A percentile compares a stretch with the other conserved stretches of the same genome.
Conservation (phyloP, 352 stramenopile species). For the Pythium insidiosum region DNA sequence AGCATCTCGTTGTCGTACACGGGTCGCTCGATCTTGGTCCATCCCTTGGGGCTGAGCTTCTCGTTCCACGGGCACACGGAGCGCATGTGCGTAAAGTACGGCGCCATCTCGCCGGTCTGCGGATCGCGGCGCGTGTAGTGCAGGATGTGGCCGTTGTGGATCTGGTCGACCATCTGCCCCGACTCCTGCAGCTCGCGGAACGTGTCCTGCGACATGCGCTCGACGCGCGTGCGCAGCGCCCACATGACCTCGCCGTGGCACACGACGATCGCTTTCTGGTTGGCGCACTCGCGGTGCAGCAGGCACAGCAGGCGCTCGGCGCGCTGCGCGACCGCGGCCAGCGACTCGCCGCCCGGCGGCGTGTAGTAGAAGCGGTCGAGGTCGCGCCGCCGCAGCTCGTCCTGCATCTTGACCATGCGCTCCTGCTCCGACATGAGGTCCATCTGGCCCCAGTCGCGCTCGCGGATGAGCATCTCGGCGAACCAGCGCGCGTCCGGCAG, state of each 20-base stretch:
- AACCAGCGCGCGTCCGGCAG: constrained; percentile 76
- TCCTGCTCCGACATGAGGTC: constrained; percentile 87
- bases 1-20: constrained; percentile 88
- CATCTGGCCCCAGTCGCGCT: constrained; percentile 87
- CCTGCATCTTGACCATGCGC: constrained; percentile 82
- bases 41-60: constrained; percentile 83
- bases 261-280: constrained; percentile 78
- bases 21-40: constrained; percentile 83
- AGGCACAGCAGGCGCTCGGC: constrained; percentile 67
- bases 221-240: constrained; percentile 80
- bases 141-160: constrained; percentile 86
- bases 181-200: constrained; percentile 83
- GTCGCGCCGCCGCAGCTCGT: constrained; percentile 75
- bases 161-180: constrained; percentile 82
- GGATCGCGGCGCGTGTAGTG: constrained; percentile 81
- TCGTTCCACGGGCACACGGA: constrained; percentile 87
- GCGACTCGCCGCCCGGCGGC: constrained; percentile 71
- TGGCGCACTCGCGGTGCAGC: constrained; percentile 73
- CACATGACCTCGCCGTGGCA: constrained; percentile 88
- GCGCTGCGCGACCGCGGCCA: constrained; percentile 76
- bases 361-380: constrained; percentile 86
- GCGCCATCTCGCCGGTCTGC: constrained; percentile 58
- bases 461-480: constrained; percentile 82
- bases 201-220: constrained; percentile 84
- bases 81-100: constrained; percentile 86